phyloP scores from a whole-genome alignment of 148 eudicot genomes.

The Amaranthus cruentus region DNA sequence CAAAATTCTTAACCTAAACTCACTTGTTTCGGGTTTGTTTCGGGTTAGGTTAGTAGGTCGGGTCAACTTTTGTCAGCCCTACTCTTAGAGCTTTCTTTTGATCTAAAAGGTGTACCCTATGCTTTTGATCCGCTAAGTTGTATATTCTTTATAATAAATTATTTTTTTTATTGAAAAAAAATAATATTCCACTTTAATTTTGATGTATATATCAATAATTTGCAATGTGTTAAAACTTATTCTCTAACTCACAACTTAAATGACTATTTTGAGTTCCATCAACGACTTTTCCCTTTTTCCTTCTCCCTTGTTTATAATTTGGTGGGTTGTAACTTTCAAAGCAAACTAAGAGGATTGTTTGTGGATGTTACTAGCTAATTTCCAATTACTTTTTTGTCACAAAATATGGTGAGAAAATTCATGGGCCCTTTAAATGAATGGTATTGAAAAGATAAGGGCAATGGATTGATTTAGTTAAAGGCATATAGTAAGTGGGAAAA shows the following conservation, averaged over 20 bases:
- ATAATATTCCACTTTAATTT: no score
- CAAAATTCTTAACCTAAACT: no score
- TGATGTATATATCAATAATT: no score
- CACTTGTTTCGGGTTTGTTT: no score
- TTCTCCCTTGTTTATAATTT: background rate
- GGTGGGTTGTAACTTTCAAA: constrained; percentile 2
- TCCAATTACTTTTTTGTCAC: background rate
- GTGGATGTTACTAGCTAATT: background rate
- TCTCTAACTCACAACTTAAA: background rate
- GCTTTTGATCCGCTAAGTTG: no score
- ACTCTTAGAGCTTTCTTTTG: no score
- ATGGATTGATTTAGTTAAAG: background rate
- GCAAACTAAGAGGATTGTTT: background rate
- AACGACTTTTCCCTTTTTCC: background rate
- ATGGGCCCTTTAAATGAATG: constrained; percentile 2
- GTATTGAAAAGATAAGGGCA: constrained; percentile 1
- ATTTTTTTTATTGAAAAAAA: no score
- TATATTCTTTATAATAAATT: no score
- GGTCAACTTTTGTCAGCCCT: no score
- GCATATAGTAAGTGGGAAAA: background rate
- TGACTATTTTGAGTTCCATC: constrained; percentile 8
- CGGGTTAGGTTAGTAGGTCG: no score
- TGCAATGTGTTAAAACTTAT: no score
- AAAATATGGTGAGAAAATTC: background rate
- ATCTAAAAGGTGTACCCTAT: no score